Base-by-base conservation (phyloP, 768 basidiomycete genomes). In the Naematelia aurantialba region DNA sequence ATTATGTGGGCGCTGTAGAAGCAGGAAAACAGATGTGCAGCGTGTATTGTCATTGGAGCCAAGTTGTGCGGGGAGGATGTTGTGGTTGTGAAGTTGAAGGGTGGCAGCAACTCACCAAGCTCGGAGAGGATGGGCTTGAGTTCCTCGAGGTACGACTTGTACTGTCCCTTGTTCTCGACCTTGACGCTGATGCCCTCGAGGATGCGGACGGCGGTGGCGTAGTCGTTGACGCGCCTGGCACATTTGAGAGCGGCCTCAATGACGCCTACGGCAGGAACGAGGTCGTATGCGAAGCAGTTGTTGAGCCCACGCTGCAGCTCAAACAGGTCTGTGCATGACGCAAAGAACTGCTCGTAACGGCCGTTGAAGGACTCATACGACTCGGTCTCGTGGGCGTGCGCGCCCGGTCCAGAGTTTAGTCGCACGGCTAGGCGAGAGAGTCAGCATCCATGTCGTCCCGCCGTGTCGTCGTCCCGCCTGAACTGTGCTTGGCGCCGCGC, bases 241-340 rank as follows among this genome's bases (percentile, higher is more conserved):
- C 65, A 62, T 47, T 60, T 58, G 27, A 78, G 69, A 19, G 75
- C 77, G 19, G 73, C 74, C 31, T 69, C 70, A 59, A 78, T 68
- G 45, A 78, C 75, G 22, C 66, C 63, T 21, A 72, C 67, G 14
- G 63, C 64, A 21, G 77, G 77, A 25, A 78, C 72, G 30, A 78
- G 85, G 79, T 99, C 96, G 78, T 98, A 94, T 1, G 96, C 90
- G 77, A 99, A 99, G 81, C 93, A 97, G 83, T 99, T 99, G 83
- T 99, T 98, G 72, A 99, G 82, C 39, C 96, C 96, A 52, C 96
- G 89, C 80, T 99, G 94, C 65, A 99, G 88, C 82, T 99, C 96
- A 76, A 99, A 99, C 58, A 97, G 84, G 80, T 99, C 96, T 74
- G 91, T 86, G 50, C 91, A 91, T 56, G 85, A 83, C 74, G 89